A percentile compares a stretch with the other conserved stretches of the same genome.
phyloP scores from a whole-genome alignment of 192 early-diverging fungal genomes.

The Funneliformis geosporum region DNA sequence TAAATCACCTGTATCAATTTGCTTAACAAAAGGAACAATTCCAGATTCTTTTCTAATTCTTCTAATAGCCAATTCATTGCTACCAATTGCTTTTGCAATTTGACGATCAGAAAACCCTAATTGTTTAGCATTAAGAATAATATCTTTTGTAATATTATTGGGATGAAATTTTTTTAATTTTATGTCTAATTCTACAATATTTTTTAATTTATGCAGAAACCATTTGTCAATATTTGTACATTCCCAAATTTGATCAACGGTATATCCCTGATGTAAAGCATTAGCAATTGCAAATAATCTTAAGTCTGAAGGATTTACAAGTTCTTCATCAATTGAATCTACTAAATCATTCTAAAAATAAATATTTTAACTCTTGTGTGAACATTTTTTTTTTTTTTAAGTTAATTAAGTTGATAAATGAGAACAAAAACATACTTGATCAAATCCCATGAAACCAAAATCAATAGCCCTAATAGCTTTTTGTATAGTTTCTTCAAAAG shows the following conservation, averaged over 20 bases:
- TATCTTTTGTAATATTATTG: slow-evolving; percentile 38
- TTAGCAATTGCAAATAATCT: slow-evolving; percentile 96
- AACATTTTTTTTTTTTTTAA: background rate
- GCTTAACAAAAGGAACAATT: slow-evolving; percentile 88
- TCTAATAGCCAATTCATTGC: slow-evolving; percentile 74
- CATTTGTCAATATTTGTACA: slow-evolving; percentile 94
- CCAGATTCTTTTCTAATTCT: slow-evolving; percentile 66
- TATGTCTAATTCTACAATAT: slow-evolving; percentile 79
- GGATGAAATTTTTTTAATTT: background rate
- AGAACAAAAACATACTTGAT: slow-evolving; percentile 53
- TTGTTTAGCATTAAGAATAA: slow-evolving; percentile 79
- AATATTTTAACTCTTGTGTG: background rate
- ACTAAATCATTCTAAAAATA: slow-evolving; percentile 19
- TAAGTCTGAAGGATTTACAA: slow-evolving; percentile 89
- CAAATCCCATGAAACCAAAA: slow-evolving; percentile 80
- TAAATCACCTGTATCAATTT: slow-evolving; percentile 77
- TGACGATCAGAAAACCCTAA: slow-evolving; percentile 88
- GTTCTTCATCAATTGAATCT: slow-evolving; percentile 79
- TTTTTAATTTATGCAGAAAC: slow-evolving; percentile 94
- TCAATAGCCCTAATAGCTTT: slow-evolving; percentile 77
- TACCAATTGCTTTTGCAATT: slow-evolving; percentile 62
- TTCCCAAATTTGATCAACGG: slow-evolving; percentile 87
- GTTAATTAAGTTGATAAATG: background rate
- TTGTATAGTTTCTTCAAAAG: slow-evolving; percentile 94
- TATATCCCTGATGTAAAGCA: slow-evolving; percentile 87